Base-by-base conservation (phyloP, 2,329 filamentous ascomycete genomes). In the Scorias spongiosa region DNA sequence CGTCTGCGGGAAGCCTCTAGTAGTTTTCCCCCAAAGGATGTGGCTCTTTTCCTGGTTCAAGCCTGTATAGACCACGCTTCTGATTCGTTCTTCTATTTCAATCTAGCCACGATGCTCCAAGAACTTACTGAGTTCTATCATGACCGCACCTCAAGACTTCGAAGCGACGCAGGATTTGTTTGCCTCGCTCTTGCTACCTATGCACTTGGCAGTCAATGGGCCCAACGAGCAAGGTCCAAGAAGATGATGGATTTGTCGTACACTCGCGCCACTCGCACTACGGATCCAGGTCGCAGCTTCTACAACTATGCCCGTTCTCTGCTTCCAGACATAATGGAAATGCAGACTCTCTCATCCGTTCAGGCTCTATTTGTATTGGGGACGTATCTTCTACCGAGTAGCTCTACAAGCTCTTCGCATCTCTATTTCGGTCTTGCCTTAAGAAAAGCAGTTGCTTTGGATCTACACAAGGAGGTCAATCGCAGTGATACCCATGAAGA, bases 401-500 rank as follows among this genome's bases (percentile, higher is more conserved):
- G 32, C 12, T 39, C 43, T 2, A 45, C 39, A 7, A 30, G 43
- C 7, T 45, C 43, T n/a, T 20, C 41, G 9, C 40, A 45, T 14
- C 41, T 45, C 28, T 42, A 45, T 28, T 28, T 42, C 12, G 43
- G 43, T 12, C 39, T 45, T 17, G 43, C 43, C 12, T n/a, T 45
- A 17, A 32, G 43, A 11, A 45, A 38, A 30, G 43, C 39, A 9
- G 8, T 42, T 28, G 43, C 40, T 5, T 20, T 45, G 9, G 40
- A 45, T 42, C 14, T 45, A 5, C 43, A 45, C 38, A 69, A 69
- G 54, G 65, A 68, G 41, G 66, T 62, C 2, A 67, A 70, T 42
- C 67, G 71, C 17, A 71, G 67, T 46, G 69, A 72, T 48, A 70
- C 68, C 7, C 70, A 71, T 11, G 67, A 71, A 43, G 68, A 72